Conservation (phyloP, 371 early-diverging fungal species). For the Dichotomocladium elegans region DNA sequence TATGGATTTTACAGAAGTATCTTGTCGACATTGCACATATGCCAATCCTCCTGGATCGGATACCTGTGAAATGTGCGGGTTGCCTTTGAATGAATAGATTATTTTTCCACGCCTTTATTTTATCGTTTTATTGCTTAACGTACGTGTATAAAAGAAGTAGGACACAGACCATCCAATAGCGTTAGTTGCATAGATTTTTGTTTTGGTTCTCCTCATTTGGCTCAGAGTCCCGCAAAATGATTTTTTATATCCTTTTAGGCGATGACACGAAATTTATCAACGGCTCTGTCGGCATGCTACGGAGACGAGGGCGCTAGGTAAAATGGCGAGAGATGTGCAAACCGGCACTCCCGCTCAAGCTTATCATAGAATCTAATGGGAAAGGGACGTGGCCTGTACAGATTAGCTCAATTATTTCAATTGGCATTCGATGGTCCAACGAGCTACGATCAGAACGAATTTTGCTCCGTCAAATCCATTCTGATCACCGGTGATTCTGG, state of each 20-base stretch:
- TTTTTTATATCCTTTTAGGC: no score
- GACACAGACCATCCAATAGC: no score
- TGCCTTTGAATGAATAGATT: conserved; percentile 56
- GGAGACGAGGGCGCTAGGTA: conserved; percentile 48
- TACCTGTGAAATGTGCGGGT: conserved; percentile 93
- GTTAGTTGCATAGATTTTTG: no score
- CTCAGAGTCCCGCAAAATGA: no score
- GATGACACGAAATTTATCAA: no score
- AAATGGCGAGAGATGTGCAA: no score
- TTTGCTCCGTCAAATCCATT: conserved; percentile 8
- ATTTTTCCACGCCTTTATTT: no score
- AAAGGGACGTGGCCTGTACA: neutral
- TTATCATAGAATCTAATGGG: neutral
- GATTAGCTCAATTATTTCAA: conserved; percentile 35
- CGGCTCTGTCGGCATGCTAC: conserved; percentile 26
- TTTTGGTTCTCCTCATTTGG: no score
- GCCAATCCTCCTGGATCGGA: conserved; percentile 62
- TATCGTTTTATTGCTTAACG: no score
- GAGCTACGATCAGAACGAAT: conserved; percentile 2
- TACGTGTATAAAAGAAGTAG: no score
- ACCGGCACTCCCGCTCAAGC: neutral
- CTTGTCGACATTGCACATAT: conserved; percentile 94
- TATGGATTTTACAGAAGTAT: conserved; percentile 50
- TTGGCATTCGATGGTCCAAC: conserved; percentile 19
- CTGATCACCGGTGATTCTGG: conserved; percentile 41